Base-by-base conservation (phyloP, 2,329 filamentous ascomycete species). In the Nemania sp. region DNA sequence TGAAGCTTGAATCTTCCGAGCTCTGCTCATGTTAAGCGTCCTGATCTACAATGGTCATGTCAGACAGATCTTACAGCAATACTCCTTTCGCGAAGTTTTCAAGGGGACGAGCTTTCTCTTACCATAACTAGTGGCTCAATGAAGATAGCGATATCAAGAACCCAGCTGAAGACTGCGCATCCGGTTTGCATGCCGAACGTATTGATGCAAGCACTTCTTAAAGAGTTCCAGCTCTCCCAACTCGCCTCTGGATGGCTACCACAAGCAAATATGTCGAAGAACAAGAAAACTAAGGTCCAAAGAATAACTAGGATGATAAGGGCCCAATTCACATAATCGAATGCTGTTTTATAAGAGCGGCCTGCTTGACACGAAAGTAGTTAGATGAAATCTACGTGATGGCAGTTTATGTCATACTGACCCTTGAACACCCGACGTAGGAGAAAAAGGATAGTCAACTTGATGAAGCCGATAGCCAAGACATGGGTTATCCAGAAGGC, bases 101-200 rank as follows among this genome's bases (percentile, higher is more conserved):
- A n/a, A n/a, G n/a, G n/a, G n/a, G n/a, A n/a, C n/a, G n/a, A n/a
- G n/a, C n/a, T 32, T 32, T 32, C 8, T 32, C 29, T 15, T 47
- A 58, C 55, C 55, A 58, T 58, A 15, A 58, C 2, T 20, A 58
- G 55, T 3, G 55, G 55, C n/a, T 58, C 55, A 4, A 58, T 58
- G 3, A 58, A 29, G 5, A 58, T 58, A 10, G 55, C 55, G 15
- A 58, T 13, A 47, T 58, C 55, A 10, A 58, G n/a, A 24, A 47
- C 24, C 55, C 55, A 58, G 24, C 55, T 58, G 24, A 58, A 18
- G n/a, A 32, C 24, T n/a, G 55, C 55, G 29, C 22, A 27, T n/a
- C 38, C 55, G 1, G 55, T 32, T 15, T 58, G 55, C 6, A 26
- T 22, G 8, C n/a, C 55, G 15, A 58, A 58, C n/a, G 55, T 58